phyloP scores from a whole-genome alignment of 1,284 basidiomycete genomes.

The Sporisorium iseilematis-ciliati region DNA sequence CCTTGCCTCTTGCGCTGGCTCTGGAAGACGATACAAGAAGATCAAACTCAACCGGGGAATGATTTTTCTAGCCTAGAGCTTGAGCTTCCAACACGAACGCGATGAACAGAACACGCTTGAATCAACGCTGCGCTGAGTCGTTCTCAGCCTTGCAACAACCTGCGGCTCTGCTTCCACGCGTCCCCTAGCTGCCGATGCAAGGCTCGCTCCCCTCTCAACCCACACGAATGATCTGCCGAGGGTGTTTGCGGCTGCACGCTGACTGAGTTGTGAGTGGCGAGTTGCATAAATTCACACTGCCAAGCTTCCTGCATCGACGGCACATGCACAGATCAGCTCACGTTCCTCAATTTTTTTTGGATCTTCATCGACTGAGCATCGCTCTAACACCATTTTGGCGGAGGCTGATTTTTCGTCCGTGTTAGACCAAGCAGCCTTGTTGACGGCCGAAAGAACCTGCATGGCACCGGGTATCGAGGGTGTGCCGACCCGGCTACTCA shows the following conservation, averaged over 20 bases:
- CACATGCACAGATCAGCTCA: not conserved
- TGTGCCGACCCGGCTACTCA: conserved; percentile 16
- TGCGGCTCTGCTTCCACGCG: conserved; percentile 4
- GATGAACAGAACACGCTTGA: not conserved
- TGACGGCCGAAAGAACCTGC: conserved; percentile 22
- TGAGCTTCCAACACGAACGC: not conserved
- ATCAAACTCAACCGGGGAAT: not conserved
- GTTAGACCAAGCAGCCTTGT: not conserved
- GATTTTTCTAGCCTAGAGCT: not conserved
- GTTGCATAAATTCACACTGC: not conserved
- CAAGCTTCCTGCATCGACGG: not conserved
- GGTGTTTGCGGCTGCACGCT: not conserved
- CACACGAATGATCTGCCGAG: too few species aligned
- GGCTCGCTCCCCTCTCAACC: not conserved
- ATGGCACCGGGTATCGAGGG: conserved; percentile 25
- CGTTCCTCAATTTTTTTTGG: too few species aligned
- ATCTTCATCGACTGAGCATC: too few species aligned
- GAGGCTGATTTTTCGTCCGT: not conserved
- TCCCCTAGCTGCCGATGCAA: not conserved
- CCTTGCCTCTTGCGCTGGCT: not conserved
- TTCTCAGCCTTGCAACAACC: not conserved
- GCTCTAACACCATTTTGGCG: not conserved
- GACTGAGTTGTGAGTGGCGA: not conserved
- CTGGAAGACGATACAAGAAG: not conserved
- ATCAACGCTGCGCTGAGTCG: too few species aligned